Evolutionary conservation across 1,139 yeast genomes (phyloP).

Genomic region (Petasospora rhodanensis): DNA sequence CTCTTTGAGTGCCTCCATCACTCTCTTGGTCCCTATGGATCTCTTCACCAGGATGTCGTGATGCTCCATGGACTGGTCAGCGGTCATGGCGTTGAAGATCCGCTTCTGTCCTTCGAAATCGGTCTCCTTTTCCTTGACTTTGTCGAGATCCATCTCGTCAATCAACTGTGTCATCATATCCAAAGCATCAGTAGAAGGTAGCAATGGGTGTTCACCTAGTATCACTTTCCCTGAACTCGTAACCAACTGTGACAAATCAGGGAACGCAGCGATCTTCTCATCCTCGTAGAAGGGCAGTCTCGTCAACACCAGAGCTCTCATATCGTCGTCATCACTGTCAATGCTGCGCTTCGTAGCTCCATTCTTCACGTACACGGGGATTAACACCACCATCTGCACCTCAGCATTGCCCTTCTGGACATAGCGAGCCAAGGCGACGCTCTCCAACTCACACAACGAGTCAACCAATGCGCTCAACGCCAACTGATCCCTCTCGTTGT

Average conservation of each 20-base stretch:
- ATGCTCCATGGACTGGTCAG: conserved; percentile 14
- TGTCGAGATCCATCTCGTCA: conserved; percentile 34
- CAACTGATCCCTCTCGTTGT: conserved; percentile 35
- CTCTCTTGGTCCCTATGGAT: conserved; percentile 17
- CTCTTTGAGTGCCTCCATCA: conserved; percentile 15
- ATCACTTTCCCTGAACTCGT: conserved; percentile 32
- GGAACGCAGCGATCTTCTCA: conserved; percentile 59
- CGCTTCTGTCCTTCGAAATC: conserved; percentile 21
- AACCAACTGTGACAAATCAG: conserved; percentile 38
- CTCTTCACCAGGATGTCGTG: conserved; percentile 16
- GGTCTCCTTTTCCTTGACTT: conserved; percentile 13
- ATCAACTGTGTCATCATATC: conserved; percentile 38
- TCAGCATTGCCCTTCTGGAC: conserved; percentile 47
- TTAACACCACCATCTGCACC: conserved; percentile 52
- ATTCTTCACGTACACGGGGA: conserved; percentile 41
- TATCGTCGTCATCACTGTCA: conserved; percentile 17
- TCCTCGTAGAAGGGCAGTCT: conserved; percentile 81
- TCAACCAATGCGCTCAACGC: conserved; percentile 53
- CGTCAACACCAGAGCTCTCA: conserved; percentile 32
- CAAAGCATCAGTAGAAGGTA: conserved; percentile 34
- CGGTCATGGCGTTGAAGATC: conserved; percentile 27
- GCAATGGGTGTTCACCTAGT: conserved; percentile 23
- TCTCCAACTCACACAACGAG: conserved; percentile 44
- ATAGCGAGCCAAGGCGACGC: conserved; percentile 58
- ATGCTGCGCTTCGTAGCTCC: conserved; percentile 13